Evolutionary conservation across 2,329 filamentous ascomycete genomes (phyloP).

Genomic region (Pyricularia sp.): DNA sequence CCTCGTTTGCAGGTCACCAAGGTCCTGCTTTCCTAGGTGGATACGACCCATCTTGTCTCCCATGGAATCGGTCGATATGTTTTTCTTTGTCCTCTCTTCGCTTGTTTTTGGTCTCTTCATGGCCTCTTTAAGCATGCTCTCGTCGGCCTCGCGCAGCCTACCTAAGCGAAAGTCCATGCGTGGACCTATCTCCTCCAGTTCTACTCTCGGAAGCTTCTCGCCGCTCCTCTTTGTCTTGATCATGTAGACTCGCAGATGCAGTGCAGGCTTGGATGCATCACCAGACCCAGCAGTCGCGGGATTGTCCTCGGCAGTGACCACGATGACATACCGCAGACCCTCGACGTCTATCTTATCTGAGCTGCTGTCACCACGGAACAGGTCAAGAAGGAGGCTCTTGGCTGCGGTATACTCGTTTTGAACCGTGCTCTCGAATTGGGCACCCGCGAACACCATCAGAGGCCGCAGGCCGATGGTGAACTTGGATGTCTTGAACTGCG

Average conservation of each 20-base stretch:
- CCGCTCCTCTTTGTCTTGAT: conserved; percentile 80
- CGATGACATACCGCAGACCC: conserved; percentile 84
- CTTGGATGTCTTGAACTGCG: conserved; percentile 66
- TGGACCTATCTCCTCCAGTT: conserved; percentile 92
- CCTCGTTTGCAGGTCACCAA: conserved; percentile 78
- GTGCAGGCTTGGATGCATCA: conserved; percentile 41
- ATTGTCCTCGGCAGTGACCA: conserved; percentile 65
- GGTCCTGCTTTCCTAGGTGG: conserved; percentile 83
- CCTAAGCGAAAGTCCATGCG: conserved; percentile 87
- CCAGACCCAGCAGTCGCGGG: conserved; percentile 15
- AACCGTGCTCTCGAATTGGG: conserved; percentile 75
- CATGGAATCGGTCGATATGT: conserved; percentile 81
- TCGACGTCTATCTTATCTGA: conserved; percentile 84
- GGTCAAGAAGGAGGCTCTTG: conserved; percentile 80
- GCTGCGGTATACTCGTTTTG: conserved; percentile 73
- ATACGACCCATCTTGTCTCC: conserved; percentile 95
- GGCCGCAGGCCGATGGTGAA: conserved; percentile 76
- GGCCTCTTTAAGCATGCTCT: conserved; percentile 76
- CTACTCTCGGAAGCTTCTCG: conserved; percentile 79
- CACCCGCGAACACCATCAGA: conserved; percentile 83
- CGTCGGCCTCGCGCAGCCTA: conserved; percentile 68
- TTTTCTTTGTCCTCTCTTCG: conserved; percentile 87
- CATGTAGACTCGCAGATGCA: conserved; percentile 72
- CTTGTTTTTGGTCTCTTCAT: conserved; percentile 72
- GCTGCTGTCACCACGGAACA: conserved; percentile 75